Evolutionary conservation across 352 stramenopile species (phyloP).

Genomic region (Phytopythium vexans): DNA sequence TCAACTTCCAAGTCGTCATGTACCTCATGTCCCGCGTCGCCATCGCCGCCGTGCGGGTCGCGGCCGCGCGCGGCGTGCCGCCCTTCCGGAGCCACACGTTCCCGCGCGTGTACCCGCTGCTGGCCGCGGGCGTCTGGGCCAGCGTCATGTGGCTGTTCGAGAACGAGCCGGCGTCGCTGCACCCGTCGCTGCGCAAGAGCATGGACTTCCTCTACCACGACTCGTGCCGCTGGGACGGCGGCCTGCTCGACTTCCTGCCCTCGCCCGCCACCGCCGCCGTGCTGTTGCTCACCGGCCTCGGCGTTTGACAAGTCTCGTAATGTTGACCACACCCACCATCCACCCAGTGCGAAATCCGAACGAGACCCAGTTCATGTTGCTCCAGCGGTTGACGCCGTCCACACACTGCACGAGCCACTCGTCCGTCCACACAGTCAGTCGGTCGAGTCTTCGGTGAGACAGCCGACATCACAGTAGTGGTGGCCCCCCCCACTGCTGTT

Average conservation of each 20-base stretch:
- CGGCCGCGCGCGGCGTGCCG: constrained; percentile 56
- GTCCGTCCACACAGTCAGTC: no score
- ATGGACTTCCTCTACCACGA: constrained; percentile 91
- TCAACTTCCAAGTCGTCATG: constrained; percentile 91
- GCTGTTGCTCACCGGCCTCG: constrained; percentile 54
- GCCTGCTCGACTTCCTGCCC: constrained; percentile 74
- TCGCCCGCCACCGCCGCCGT: constrained; percentile 69
- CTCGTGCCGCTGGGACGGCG: constrained; percentile 69
- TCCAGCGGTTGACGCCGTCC: no score
- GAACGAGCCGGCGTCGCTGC: constrained; percentile 71
- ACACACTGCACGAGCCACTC: no score
- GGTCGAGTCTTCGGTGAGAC: no score
- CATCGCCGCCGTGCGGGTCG: constrained; percentile 62
- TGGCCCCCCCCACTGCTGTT: no score
- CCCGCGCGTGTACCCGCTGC: constrained; percentile 68
- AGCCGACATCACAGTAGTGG: no score
- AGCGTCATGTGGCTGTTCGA: constrained; percentile 88
- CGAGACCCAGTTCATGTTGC: no score
- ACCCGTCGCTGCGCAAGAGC: constrained; percentile 79
- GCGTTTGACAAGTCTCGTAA: constrained; percentile 27
- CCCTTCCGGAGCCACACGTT: constrained; percentile 71
- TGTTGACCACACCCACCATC: no score
- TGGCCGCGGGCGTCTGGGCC: constrained; percentile 77
- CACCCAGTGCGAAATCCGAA: no score
- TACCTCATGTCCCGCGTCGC: constrained; percentile 80